Evolutionary conservation across 768 basidiomycete genomes (phyloP).

Genomic region (Multifurca ochricompacta): DNA sequence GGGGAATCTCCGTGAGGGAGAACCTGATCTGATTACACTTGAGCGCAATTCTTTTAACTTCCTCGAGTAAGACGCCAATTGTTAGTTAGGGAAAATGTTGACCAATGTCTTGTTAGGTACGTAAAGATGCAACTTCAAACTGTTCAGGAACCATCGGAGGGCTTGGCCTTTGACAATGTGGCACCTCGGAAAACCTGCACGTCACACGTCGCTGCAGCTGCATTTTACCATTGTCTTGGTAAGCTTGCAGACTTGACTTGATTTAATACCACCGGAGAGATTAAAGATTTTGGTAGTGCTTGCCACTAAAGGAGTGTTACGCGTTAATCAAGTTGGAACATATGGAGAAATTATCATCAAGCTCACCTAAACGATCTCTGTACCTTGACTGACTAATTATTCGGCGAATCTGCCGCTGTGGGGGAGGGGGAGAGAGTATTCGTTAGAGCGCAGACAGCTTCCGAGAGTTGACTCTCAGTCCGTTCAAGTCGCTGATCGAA

Average conservation of each 20-base stretch:
- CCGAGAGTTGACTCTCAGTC: conserved; percentile 13
- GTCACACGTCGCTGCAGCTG: conserved; percentile 70
- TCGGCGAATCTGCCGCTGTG: neutral
- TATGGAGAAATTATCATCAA: conserved; percentile 47
- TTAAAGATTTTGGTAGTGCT: conserved; percentile 43
- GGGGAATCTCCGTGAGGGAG: conserved; percentile 39
- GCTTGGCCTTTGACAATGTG: conserved; percentile 56
- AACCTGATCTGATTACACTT: conserved; percentile 47
- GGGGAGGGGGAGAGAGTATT: too few species aligned
- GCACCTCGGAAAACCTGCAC: conserved; percentile 62
- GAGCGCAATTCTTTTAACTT: conserved; percentile 78
- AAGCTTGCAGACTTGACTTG: conserved; percentile 6
- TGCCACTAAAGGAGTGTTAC: conserved; percentile 64
- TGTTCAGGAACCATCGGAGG: conserved; percentile 38
- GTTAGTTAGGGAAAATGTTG: neutral
- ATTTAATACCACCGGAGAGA: neutral
- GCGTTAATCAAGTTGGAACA: conserved; percentile 49
- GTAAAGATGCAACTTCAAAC: conserved; percentile 67
- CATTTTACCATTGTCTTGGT: conserved; percentile 85
- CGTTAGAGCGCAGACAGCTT: too few species aligned
- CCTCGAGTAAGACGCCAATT: conserved; percentile 47
- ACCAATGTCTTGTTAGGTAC: conserved; percentile 41
- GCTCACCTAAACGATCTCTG: conserved; percentile 27
- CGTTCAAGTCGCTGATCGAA: neutral
- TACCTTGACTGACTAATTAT: neutral